Evolutionary conservation across 2,329 filamentous ascomycete genomes (phyloP).

Genomic region (Calonectria ilicicola): DNA sequence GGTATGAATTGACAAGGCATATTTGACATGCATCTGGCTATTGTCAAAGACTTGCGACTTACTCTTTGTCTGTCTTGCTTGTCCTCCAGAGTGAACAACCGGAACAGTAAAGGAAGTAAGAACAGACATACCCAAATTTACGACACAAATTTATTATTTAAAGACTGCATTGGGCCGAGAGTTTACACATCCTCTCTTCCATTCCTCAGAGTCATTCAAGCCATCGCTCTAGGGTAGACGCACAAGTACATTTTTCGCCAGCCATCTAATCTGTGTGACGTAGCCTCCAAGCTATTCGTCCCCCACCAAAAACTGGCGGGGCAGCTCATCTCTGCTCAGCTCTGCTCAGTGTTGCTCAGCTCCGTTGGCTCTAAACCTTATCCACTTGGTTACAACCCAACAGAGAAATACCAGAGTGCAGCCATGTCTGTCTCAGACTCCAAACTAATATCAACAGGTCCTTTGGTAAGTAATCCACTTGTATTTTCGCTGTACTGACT

Average conservation of each 20-base stretch:
- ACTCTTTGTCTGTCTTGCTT: too few relatives aligned
- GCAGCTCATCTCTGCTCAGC: background rate
- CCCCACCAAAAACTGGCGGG: conserved; percentile 35
- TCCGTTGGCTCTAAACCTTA: conserved; percentile 16
- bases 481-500: background rate
- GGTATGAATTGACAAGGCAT: too few relatives aligned
- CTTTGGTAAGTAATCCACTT: conserved; percentile 52
- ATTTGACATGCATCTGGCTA: too few relatives aligned
- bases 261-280: conserved; percentile 17
- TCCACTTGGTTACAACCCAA: conserved; percentile 9
- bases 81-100: too few relatives aligned
- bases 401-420: background rate
- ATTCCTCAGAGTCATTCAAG: too few relatives aligned
- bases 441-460: conserved; percentile 57
- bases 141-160: too few relatives aligned
- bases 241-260: too few relatives aligned
- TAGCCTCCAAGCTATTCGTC: background rate
- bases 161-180: too few relatives aligned
- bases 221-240: conserved; percentile 30
- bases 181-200: too few relatives aligned
- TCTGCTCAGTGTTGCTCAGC: background rate
- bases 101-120: too few relatives aligned
- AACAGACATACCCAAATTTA: too few relatives aligned
- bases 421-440: conserved; percentile 57
- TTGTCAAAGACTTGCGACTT: too few relatives aligned